Conservation (phyloP, 768 basidiomycete genomes). For the Inosperma sp. region DNA sequence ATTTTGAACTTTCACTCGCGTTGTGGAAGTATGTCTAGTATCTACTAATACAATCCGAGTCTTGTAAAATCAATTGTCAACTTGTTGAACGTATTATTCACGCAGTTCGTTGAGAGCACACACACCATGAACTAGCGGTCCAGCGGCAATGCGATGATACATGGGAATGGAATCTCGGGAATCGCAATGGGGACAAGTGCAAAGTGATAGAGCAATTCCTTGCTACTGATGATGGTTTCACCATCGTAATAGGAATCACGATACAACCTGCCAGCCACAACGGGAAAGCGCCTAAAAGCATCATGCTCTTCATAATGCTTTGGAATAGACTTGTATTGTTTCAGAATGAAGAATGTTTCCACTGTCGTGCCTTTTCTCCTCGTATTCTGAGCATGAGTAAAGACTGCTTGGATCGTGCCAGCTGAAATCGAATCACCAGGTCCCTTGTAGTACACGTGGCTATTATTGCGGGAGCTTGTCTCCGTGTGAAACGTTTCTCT, state of each 20-base stretch:
- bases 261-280: background rate
- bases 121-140: background rate
- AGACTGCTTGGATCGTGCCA: background rate
- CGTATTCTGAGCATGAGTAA: background rate
- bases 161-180: background rate
- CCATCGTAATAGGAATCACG: background rate
- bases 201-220: background rate
- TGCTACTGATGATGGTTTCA: background rate
- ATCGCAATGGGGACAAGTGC: too few relatives aligned
- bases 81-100: too few relatives aligned
- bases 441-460: background rate
- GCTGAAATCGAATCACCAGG: background rate
- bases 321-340: constrained; percentile 3
- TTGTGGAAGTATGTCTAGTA: too few relatives aligned
- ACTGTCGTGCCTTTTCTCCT: background rate
- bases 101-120: too few relatives aligned
- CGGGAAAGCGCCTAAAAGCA: background rate
- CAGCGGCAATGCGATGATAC: background rate
- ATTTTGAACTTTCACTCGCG: too few relatives aligned
- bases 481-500: background rate
- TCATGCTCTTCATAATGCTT: background rate
- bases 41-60: too few relatives aligned
- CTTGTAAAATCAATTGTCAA: too few relatives aligned
- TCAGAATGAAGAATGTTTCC: constrained; percentile 9
- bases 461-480: background rate